Percentiles rank a stretch among this genome's conserved stretches.
Evolutionary conservation across 371 early-diverging fungal genomes (phyloP).

Genomic region (Mucor indicus): DNA sequence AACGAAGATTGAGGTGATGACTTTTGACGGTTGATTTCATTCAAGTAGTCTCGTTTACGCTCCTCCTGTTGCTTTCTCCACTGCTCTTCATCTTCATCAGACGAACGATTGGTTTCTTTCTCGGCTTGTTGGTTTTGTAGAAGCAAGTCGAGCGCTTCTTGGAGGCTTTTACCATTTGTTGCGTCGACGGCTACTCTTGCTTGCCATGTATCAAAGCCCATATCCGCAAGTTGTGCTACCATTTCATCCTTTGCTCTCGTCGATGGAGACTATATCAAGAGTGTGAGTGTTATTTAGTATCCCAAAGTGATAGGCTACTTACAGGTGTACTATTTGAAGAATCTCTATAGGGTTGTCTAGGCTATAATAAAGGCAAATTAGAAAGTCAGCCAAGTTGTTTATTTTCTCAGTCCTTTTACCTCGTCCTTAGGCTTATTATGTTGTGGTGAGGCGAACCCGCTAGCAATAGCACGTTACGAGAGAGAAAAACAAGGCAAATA

Average conservation of each 20-base stretch:
- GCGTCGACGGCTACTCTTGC: slow-evolving; percentile 66
- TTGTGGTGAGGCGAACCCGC: background rate
- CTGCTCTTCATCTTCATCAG: slow-evolving; percentile 58
- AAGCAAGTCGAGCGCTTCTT: slow-evolving; percentile 61
- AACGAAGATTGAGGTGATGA: slow-evolving; percentile 9
- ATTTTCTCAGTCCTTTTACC: too few relatives aligned
- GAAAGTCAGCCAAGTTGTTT: too few relatives aligned
- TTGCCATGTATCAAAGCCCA: slow-evolving; percentile 71
- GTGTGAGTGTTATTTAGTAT: background rate
- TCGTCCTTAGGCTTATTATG: too few relatives aligned
- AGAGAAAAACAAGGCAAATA: too few relatives aligned
- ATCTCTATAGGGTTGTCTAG: too few relatives aligned
- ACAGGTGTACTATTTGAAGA: too few relatives aligned
- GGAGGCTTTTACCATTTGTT: slow-evolving; percentile 49
- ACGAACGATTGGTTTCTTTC: background rate
- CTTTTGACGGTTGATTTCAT: slow-evolving; percentile 10
- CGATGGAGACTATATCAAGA: background rate
- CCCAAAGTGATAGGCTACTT: background rate
- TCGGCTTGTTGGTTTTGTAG: slow-evolving; percentile 52
- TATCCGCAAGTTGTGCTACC: slow-evolving; percentile 69
- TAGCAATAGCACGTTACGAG: background rate
- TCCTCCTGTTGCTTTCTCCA: slow-evolving; percentile 35
- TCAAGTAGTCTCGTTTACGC: slow-evolving; percentile 14
- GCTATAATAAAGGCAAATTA: too few relatives aligned
- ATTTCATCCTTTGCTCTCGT: slow-evolving; percentile 12